phyloP scores from a whole-genome alignment of 2,329 filamentous ascomycete genomes.

The Aspergillus neotritici region DNA sequence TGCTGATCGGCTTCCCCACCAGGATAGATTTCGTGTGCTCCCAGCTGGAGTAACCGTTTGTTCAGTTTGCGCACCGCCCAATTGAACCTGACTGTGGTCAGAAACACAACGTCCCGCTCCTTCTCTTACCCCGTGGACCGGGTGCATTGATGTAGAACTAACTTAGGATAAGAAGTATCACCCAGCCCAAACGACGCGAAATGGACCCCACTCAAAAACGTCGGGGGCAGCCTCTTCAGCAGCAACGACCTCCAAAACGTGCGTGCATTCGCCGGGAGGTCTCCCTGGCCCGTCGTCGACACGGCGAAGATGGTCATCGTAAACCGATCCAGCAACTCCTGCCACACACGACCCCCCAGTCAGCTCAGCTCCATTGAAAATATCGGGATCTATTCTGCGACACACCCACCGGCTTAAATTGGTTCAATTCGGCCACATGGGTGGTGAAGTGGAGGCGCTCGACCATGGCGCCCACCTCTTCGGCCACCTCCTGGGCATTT shows the following conservation, averaged over 20 bases:
- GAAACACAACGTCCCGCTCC: not conserved
- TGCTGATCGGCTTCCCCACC: constrained; percentile 88
- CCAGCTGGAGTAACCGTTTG: constrained; percentile 76
- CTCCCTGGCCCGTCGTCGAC: constrained; percentile 91
- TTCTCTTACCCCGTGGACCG: too few species aligned
- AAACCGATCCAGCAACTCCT: constrained; percentile 34
- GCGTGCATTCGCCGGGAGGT: constrained; percentile 77
- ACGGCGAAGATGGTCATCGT: constrained; percentile 62
- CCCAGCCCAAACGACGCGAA: constrained; percentile 89
- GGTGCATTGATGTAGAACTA: constrained; percentile 24
- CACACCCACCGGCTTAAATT: constrained; percentile 62
- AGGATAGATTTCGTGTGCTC: constrained; percentile 68
- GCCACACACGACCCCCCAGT: not conserved
- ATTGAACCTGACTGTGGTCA: constrained; percentile 63
- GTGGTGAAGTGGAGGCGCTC: constrained; percentile 75
- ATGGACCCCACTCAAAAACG: constrained; percentile 60
- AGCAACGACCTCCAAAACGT: constrained; percentile 81
- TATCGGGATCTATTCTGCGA: not conserved
- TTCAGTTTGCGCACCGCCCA: constrained; percentile 85
- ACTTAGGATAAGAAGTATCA: constrained; percentile 92
- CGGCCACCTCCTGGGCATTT: constrained; percentile 84
- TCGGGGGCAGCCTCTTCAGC: constrained; percentile 67
- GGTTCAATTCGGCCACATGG: constrained; percentile 70
- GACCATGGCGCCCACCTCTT: constrained; percentile 69
- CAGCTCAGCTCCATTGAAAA: not conserved